Evolutionary conservation across 2,329 filamentous ascomycete species (phyloP).

Genomic region (Epicoccum nigrum): DNA sequence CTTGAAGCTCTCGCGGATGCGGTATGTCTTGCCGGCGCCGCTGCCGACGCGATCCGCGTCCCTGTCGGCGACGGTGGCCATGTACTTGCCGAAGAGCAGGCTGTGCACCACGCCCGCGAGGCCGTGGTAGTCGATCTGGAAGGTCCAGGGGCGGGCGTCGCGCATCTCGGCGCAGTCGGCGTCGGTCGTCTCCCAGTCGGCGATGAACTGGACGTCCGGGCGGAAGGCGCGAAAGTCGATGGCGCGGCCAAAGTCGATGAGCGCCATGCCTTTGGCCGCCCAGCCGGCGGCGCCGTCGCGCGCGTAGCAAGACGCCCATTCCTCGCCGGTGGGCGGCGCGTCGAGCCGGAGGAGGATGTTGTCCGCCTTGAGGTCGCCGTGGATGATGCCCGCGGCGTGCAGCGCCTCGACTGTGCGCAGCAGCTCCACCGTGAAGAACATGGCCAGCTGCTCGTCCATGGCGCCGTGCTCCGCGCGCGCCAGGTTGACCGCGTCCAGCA

Average conservation of each 20-base stretch:
- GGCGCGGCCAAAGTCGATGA: conserved; percentile 94
- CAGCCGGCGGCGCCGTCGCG: conserved; percentile 81
- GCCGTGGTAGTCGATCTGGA: conserved; percentile 95
- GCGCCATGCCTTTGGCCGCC: conserved; percentile 76
- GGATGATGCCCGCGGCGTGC: conserved; percentile 78
- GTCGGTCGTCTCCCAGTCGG: conserved; percentile 88
- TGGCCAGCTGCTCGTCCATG: conserved; percentile 89
- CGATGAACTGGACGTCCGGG: conserved; percentile 82
- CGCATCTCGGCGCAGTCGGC: conserved; percentile 96
- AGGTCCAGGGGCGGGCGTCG: conserved; percentile 93
- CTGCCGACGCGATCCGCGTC: conserved; percentile 60
- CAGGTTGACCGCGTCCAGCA: conserved; percentile 93
- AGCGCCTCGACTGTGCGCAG: conserved; percentile 88
- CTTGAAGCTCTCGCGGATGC: conserved; percentile 82
- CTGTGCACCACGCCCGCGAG: conserved; percentile 86
- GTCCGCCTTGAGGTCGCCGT: conserved; percentile 94
- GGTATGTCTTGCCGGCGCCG: conserved; percentile 70
- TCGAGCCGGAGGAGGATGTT: conserved; percentile 92
- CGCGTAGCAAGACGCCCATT: conserved; percentile 72
- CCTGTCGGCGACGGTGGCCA: conserved; percentile 70
- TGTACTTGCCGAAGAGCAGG: conserved; percentile 92
- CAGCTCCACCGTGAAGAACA: conserved; percentile 95
- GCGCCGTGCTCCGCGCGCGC: conserved; percentile 74
- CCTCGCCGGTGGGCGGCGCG: conserved; percentile 50
- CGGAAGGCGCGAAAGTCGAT: conserved; percentile 91